Percentiles rank a stretch among this genome's conserved stretches.
These are phyloP conservation scores for Phytophthora hybrid DNA, from an alignment of 352 stramenopile species.

Conservation along the genomic window DNA sequence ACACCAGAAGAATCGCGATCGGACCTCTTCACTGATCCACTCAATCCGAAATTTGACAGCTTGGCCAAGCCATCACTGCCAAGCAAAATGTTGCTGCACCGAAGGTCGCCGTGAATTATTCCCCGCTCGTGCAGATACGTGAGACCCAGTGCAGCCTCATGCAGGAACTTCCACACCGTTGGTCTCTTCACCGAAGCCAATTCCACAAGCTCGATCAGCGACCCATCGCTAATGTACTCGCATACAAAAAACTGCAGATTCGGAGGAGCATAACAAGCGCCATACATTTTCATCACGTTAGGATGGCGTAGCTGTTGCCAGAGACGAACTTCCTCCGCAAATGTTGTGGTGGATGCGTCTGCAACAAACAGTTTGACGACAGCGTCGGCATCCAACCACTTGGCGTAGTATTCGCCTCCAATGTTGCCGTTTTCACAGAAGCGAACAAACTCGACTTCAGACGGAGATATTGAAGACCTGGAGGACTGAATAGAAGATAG, in stretches of 20 bases:
- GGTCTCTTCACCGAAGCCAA: background rate
- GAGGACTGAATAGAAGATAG: background rate
- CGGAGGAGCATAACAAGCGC: constrained; percentile 12
- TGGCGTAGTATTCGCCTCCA: constrained; percentile 18
- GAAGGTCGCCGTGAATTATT: constrained; percentile 36
- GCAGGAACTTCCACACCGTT: constrained; percentile 12
- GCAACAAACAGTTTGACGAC: constrained; percentile 19
- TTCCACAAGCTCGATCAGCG: constrained; percentile 6
- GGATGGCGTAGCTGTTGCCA: constrained; percentile 29
- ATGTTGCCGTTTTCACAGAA: constrained; percentile 1
- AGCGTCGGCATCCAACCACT: constrained; percentile 27
- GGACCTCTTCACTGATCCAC: background rate
- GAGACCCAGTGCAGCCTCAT: constrained; percentile 20
- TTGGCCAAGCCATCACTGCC: constrained; percentile 26
- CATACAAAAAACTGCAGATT: constrained; percentile 24
- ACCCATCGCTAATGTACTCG: constrained; percentile 16
- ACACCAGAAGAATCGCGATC: background rate
- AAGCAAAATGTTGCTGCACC: constrained; percentile 42
- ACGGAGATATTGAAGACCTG: constrained; percentile 1
- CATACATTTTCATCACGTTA: constrained; percentile 37
- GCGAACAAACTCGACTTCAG: constrained; percentile 14
- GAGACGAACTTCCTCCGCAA: constrained; percentile 10
- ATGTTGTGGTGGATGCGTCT: background rate
- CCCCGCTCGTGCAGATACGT: constrained; percentile 17
- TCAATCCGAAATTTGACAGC: constrained; percentile 46